These are phyloP conservation scores for Lyophyllum atratum DNA, from an alignment of 768 basidiomycete genomes.

Conservation along the genomic window DNA sequence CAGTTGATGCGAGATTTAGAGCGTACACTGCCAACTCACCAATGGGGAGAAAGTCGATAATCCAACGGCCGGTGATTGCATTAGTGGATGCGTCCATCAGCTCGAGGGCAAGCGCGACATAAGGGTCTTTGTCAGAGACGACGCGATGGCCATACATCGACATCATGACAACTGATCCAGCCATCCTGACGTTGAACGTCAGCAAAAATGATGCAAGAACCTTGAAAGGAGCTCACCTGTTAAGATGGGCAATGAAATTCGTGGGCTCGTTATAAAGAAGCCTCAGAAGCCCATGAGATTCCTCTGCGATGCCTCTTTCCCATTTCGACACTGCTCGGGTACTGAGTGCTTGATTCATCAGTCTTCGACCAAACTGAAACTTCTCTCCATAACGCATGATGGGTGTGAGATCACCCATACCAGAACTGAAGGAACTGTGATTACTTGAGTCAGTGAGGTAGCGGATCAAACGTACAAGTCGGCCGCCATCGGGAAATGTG, in stretches of 20 bases:
- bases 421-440: constrained; percentile 7
- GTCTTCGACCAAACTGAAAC: constrained; percentile 17
- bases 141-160: constrained; percentile 23
- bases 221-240: constrained; percentile 8
- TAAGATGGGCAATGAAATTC: constrained; percentile 15
- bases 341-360: constrained; percentile 21
- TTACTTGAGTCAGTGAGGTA: not conserved
- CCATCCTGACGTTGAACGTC: constrained; percentile 10
- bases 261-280: constrained; percentile 4
- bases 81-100: constrained; percentile 20
- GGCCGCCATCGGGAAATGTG: constrained; percentile 17
- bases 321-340: constrained; percentile 19
- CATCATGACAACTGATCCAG: constrained; percentile 20
- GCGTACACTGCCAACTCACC: not conserved
- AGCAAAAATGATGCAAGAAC: not conserved
- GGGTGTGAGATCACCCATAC: constrained; percentile 22
- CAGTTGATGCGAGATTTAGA: not conserved
- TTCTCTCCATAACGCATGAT: constrained; percentile 20
- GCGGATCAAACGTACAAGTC: constrained; percentile 13
- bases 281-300: constrained; percentile 17
- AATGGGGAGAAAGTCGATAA: constrained; percentile 16
- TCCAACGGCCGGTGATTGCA: constrained; percentile 19
- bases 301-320: constrained; percentile 17
- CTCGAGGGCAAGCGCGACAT: constrained; percentile 18
- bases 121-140: constrained; percentile 14